These are phyloP conservation scores for Diospyros lotus DNA, from an alignment of 148 eudicot species.

Conservation along the genomic window DNA sequence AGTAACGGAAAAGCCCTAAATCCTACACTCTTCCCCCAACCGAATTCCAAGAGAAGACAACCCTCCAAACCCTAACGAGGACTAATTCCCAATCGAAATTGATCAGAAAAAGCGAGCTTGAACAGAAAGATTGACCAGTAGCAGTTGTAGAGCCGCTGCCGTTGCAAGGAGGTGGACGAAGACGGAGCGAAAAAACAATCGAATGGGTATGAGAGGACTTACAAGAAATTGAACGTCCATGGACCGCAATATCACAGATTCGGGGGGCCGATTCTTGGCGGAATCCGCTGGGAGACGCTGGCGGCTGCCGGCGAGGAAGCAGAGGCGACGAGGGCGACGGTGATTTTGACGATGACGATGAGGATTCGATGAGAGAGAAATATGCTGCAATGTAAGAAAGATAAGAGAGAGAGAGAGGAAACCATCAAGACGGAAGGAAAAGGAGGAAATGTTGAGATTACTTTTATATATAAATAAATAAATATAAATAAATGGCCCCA, in stretches of 20 bases:
- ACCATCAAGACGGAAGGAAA: not conserved
- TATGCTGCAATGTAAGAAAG: not conserved
- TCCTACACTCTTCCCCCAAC: not conserved
- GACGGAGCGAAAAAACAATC: constrained; percentile 10
- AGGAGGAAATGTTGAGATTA: not conserved
- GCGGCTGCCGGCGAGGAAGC: constrained; percentile 7
- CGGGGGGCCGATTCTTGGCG: not conserved
- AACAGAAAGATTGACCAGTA: not conserved
- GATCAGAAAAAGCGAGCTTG: constrained; percentile 2
- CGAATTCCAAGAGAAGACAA: constrained; percentile 6
- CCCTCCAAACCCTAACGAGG: constrained; percentile 32
- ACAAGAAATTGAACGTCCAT: constrained; percentile 16
- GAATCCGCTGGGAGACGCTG: constrained; percentile 3
- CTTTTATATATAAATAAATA: no score
- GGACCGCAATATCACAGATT: not conserved
- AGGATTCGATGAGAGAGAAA: constrained; percentile 6
- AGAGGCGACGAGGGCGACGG: not conserved
- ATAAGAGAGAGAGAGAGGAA: constrained; percentile 2
- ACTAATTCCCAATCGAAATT: constrained; percentile 10
- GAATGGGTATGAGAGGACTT: constrained; percentile 4
- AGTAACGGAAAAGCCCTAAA: constrained; percentile 27
- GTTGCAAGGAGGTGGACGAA: constrained; percentile 11
- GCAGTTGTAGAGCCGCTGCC: not conserved
- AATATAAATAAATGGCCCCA: no score
- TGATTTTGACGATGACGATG: not conserved